These are phyloP conservation scores for Aspergillus pseudoviridinutans DNA, from an alignment of 2,329 filamentous ascomycete genomes.

Conservation along the genomic window DNA sequence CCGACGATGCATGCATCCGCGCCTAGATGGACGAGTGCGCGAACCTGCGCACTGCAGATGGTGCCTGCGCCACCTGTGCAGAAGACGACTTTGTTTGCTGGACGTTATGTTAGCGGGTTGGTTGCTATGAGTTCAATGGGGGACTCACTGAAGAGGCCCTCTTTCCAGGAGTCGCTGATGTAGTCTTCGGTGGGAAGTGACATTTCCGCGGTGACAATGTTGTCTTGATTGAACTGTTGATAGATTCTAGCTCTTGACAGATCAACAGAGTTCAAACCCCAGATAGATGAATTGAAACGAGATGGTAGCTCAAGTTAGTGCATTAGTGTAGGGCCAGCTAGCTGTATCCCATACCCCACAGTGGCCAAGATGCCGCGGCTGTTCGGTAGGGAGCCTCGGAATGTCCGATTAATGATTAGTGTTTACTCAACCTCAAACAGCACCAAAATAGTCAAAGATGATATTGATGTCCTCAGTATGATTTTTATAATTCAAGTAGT, in stretches of 20 bases:
- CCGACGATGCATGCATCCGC: slow-evolving; percentile 93
- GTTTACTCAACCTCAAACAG: not conserved
- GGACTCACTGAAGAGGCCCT: slow-evolving; percentile 75
- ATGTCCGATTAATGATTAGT: not conserved
- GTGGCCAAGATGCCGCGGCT: not conserved
- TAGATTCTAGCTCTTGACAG: not conserved
- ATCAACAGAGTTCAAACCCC: not conserved
- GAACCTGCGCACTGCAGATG: slow-evolving; percentile 91
- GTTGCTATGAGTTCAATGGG: not conserved
- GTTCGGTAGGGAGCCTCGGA: not conserved
- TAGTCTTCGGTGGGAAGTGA: slow-evolving; percentile 68
- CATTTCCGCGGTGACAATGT: slow-evolving; percentile 46
- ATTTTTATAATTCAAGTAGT: not conserved
- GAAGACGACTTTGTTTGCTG: slow-evolving; percentile 85
- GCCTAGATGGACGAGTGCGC: slow-evolving; percentile 84
- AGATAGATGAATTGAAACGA: not conserved
- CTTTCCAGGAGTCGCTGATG: slow-evolving; percentile 77
- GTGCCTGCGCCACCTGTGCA: slow-evolving; percentile 91
- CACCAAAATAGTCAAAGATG: not conserved
- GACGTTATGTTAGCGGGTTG: slow-evolving; percentile 4
- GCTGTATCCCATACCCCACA: not conserved
- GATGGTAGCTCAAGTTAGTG: not conserved
- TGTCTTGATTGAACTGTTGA: not conserved
- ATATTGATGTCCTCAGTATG: not conserved
- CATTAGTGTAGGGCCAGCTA: not conserved